Base-by-base conservation (phyloP, 169 alveolate species). In the Gregarina niphandrodes region DNA sequence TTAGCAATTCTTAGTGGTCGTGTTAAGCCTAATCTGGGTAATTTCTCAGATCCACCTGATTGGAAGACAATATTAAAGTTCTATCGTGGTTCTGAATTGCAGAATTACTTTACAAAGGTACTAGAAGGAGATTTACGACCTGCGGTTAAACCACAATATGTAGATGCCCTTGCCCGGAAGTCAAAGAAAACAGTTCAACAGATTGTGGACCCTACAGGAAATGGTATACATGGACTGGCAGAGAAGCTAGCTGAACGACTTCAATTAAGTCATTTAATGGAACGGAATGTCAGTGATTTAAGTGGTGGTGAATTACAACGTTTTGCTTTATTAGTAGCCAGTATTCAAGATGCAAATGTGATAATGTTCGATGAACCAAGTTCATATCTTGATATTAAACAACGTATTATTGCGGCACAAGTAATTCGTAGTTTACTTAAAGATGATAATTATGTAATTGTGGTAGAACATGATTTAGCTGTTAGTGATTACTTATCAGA, bases 301-400 rank as follows among this genome's bases (percentile, higher is more conserved):
- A 84, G 96, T 11, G 99, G 99, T 20, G 99, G 98, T 15, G 97
- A 91, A 58, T 62, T 88, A 22, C 91, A 88, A 67, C 62, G 98
- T 29, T 90, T 93, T 57, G 96, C 96, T 43, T 76, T 89, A 17
- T 70, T 88, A 16, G 91, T 87, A 24, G 86, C 90, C 9, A 71
- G 86, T n/a, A 70, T 84, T 35, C 80, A 76, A 54, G 74, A 82
- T 36, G 75, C 90, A 15, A 83, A 84, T 42, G 96, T 90, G 29
- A 82, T 79, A 49, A 88, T 90, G 97, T 88, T 87, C 56, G 99
- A 93, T 61, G 99, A 93, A 70, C 99, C 99, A 0, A 77, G 95
- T 41, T 80, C 95, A 31, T 93, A 93, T 63, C 72, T 89, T 42
- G 99, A 93, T 66, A 91, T 93, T 12, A 80, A 73, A 55, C 96